Percentiles rank a stretch among this genome's conserved stretches.
These are phyloP conservation scores for Penicillium herquei DNA, from an alignment of 495 filamentous ascomycete genomes.

Conservation along the genomic window DNA sequence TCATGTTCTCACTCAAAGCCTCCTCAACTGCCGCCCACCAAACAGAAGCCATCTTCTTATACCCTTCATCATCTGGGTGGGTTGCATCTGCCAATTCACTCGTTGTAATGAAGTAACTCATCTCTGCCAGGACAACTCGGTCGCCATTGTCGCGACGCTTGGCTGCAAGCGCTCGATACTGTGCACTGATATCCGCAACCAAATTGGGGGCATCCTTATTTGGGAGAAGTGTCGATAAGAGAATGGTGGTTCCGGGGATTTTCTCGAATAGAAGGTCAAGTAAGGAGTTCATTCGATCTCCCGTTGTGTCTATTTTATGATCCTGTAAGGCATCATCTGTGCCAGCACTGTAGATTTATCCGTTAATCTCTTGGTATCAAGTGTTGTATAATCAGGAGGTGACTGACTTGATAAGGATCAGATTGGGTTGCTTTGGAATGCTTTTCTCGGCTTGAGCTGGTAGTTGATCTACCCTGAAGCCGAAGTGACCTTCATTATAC, in stretches of 20 bases:
- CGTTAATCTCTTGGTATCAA: neutral
- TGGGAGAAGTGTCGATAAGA: constrained; percentile 49
- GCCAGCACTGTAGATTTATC: constrained; percentile 29
- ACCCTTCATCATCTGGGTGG: constrained; percentile 51
- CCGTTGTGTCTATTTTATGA: constrained; percentile 26
- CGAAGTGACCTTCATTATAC: constrained; percentile 50
- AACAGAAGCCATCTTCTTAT: constrained; percentile 52
- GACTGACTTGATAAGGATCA: constrained; percentile 45
- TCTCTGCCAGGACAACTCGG: constrained; percentile 48
- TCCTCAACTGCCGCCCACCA: constrained; percentile 44
- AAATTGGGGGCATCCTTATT: constrained; percentile 20
- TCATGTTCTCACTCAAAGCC: constrained; percentile 24
- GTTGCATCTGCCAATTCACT: constrained; percentile 45
- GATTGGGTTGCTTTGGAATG: constrained; percentile 41
- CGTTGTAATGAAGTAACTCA: constrained; percentile 33
- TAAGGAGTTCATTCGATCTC: constrained; percentile 30
- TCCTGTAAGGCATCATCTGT: constrained; percentile 49
- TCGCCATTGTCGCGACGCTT: constrained; percentile 26
- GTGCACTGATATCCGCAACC: constrained; percentile 36
- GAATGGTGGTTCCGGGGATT: constrained; percentile 44
- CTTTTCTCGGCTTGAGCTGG: constrained; percentile 28
- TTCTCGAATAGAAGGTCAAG: constrained; percentile 33
- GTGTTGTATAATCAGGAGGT: neutral
- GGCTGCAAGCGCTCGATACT: constrained; percentile 32
- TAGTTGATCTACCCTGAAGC: constrained; percentile 47